These are phyloP conservation scores for Aspergillus clavatus DNA, from an alignment of 2,329 filamentous ascomycete genomes.

Conservation along the genomic window DNA sequence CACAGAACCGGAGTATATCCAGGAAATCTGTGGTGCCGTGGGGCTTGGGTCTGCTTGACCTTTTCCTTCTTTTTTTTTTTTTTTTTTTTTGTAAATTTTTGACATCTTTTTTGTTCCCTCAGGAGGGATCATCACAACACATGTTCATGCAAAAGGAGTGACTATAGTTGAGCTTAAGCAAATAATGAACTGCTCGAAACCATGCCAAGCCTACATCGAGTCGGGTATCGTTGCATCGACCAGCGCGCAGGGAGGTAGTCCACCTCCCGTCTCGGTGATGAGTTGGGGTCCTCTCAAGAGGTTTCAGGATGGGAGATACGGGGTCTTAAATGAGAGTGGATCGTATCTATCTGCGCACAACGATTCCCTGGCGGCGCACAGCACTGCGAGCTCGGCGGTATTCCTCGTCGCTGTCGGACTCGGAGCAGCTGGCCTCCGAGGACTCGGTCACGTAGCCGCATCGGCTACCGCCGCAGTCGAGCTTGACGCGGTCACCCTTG, in stretches of 20 bases:
- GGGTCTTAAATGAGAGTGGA: neutral
- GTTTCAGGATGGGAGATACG: neutral
- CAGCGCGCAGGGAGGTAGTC: neutral
- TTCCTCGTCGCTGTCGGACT: constrained; percentile 41
- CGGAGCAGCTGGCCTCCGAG: constrained; percentile 66
- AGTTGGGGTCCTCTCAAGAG: neutral
- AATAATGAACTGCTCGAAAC: constrained; percentile 1
- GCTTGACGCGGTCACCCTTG: constrained; percentile 86
- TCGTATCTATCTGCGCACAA: constrained; percentile 33
- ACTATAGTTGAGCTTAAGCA: constrained; percentile 11
- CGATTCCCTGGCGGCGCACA: constrained; percentile 35
- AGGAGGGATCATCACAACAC: neutral
- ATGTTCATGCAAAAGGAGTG: constrained; percentile 15
- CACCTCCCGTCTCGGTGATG: neutral
- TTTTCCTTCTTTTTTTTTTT: constrained; percentile 8
- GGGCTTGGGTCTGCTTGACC: constrained; percentile 2
- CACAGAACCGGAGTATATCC: constrained; percentile 13
- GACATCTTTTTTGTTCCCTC: neutral
- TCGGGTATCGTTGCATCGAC: neutral
- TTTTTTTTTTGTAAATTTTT: constrained; percentile 5
- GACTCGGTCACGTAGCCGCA: constrained; percentile 69
- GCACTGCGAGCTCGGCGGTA: constrained; percentile 33
- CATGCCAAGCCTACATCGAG: neutral
- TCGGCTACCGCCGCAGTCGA: constrained; percentile 86
- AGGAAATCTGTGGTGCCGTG: constrained; percentile 9